Percentiles rank a stretch among this genome's conserved stretches.
phyloP scores from a whole-genome alignment of 2,329 filamentous ascomycete genomes.

The Dactylellina drechsleri region DNA sequence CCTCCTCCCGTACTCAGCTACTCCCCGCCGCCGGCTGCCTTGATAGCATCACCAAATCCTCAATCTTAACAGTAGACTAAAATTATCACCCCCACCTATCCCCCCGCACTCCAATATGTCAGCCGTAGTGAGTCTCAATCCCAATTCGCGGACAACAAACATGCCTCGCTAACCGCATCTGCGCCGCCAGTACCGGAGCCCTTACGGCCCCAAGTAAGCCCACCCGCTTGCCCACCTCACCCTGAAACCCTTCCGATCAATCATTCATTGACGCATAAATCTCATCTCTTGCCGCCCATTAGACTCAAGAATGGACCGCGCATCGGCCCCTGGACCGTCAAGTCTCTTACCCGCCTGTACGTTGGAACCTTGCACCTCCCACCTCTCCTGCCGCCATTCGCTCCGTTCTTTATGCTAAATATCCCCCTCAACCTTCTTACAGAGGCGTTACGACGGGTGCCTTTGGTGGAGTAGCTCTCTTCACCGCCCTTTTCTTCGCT shows the following conservation, averaged over 20 bases:
- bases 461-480: slow-evolving; percentile 57
- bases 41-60: background rate
- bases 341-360: slow-evolving; percentile 55
- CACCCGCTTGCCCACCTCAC: background rate
- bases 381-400: background rate
- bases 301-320: slow-evolving; percentile 56
- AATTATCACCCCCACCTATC: background rate
- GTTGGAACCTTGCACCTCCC: slow-evolving; percentile 5
- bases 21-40: background rate
- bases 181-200: slow-evolving; percentile 40
- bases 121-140: slow-evolving; percentile 10
- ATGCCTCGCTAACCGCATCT: slow-evolving; percentile 8
- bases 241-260: background rate
- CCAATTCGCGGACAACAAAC: background rate
- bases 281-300: background rate
- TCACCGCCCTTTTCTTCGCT: slow-evolving; percentile 56
- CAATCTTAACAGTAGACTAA: background rate
- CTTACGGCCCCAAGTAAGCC: slow-evolving; percentile 58
- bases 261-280: background rate
- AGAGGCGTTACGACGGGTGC: slow-evolving; percentile 56
- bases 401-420: slow-evolving; percentile 9
- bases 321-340: slow-evolving; percentile 55
- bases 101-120: slow-evolving; percentile 9
- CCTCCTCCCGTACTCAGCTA: background rate
- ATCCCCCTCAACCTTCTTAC: background rate